Percentiles rank a stretch among this genome's conserved stretches.
Conservation (phyloP, 305 asterid genomes). For the Solanum hybrid region DNA sequence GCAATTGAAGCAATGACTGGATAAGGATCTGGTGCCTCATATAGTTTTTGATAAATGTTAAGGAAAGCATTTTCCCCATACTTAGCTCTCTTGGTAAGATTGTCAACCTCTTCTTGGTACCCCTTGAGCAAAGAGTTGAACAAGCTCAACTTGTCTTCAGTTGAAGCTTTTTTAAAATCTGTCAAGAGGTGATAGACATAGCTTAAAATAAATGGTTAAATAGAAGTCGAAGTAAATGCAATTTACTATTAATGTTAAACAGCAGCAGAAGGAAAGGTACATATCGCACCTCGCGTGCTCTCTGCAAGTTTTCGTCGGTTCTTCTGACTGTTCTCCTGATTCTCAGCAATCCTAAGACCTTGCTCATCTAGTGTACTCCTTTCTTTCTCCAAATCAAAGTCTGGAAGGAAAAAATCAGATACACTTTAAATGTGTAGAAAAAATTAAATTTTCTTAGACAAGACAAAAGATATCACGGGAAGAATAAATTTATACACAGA, state of each 20-base stretch:
- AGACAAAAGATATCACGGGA: background rate
- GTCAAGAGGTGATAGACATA: conserved; percentile 7
- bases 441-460: background rate
- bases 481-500: background rate
- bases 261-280: background rate
- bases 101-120: conserved; percentile 98
- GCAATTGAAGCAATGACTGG: conserved; percentile 72
- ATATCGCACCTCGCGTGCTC: conserved; percentile 79
- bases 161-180: conserved; percentile 94
- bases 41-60: conserved; percentile 88
- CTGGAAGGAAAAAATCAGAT: conserved; percentile 23
- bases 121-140: conserved; percentile 85
- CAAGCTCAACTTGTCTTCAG: conserved; percentile 69
- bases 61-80: conserved; percentile 96
- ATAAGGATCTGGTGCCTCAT: conserved; percentile 95
- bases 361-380: conserved; percentile 78
- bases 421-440: background rate
- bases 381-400: conserved; percentile 92
- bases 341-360: conserved; percentile 92
- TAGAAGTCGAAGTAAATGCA: background rate
- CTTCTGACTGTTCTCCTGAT: conserved; percentile 97
- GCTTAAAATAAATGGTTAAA: conserved; percentile 9
- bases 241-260: background rate
- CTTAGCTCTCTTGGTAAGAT: conserved; percentile 90
- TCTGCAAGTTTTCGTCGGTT: conserved; percentile 97